Base-by-base conservation (phyloP, 2,329 filamentous ascomycete species). In the Alternaria brassicae region DNA sequence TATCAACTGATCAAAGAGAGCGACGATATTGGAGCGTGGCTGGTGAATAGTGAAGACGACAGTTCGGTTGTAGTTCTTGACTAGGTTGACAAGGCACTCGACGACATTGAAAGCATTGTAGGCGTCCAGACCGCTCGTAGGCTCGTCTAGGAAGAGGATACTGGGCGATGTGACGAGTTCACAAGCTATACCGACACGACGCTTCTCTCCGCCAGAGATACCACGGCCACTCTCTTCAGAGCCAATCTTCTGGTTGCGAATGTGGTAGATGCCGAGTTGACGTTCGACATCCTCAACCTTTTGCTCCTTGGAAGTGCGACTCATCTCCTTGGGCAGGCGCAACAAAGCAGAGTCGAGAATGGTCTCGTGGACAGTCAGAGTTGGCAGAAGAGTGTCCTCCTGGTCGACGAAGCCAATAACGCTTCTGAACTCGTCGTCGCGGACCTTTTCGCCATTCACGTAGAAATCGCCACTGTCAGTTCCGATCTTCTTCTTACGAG, bases 31-130 rank as follows among this genome's bases (percentile, higher is more conserved):
- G 10, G 95, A 99, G 67, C 96, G 88, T 36, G 95, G 95, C 73
- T 99, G 95, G 77, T 99, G 95, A 65, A 99, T 99, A 13, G 95
- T 99, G 80, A 99, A 97, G 62, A 99, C 91, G 55, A 99, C 93
- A 1, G 96, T 99, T 61, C 96, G 87, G 80, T 97, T 96, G 81
- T 98, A 99, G 40, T 89, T 95, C 82, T 97, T 97, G 51, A 96
- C 95, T 42, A 99, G 81, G 1, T 91, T 97, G 37, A 98, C 94
- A 9, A 99, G 85, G 71, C 93, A 98, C 77, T 99, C 95, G 25
- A 99, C 88, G 37, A 99, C 95, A 65, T 99, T 99, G 83, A 95
- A 99, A 6, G 96, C 96, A 74, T 99, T 99, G 83, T 89, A 99
- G 1, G 95, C 92, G 77, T 99, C 95, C 21, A 98, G 84, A 53